phyloP scores from a whole-genome alignment of 371 early-diverging fungal genomes.

The Rhizopus microsporus region DNA sequence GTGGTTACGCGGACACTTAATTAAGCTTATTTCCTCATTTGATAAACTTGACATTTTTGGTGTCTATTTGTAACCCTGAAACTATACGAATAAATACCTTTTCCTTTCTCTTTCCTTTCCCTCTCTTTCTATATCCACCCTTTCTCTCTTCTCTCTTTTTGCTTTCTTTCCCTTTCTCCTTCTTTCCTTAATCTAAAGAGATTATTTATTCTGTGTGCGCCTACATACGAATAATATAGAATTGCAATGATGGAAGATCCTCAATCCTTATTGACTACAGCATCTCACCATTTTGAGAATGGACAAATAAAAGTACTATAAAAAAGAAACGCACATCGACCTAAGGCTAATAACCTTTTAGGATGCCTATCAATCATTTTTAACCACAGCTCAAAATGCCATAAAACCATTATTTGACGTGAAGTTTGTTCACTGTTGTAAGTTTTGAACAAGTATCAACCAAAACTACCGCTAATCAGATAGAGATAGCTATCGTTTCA shows the following conservation, averaged over 20 bases:
- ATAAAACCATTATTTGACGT: conserved; percentile 24
- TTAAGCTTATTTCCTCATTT: no score
- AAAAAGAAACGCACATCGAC: background rate
- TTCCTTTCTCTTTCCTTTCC: no score
- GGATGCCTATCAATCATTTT: conserved; percentile 29
- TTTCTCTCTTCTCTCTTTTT: no score
- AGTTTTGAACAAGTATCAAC: conserved; percentile 6
- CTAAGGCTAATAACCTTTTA: background rate
- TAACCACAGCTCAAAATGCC: conserved; percentile 25
- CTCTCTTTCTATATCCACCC: no score
- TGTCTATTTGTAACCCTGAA: no score
- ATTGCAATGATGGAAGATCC: background rate
- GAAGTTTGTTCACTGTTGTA: conserved; percentile 33
- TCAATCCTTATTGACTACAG: conserved; percentile 23
- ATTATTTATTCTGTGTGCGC: background rate
- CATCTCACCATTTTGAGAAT: conserved; percentile 24
- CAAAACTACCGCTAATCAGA: background rate
- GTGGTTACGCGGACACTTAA: background rate
- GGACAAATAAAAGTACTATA: conserved; percentile 30
- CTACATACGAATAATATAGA: background rate
- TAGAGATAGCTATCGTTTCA: conserved; percentile 26
- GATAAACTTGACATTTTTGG: no score
- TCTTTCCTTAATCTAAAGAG: no score
- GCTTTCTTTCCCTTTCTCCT: background rate
- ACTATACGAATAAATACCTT: no score